A percentile compares a stretch with the other conserved stretches of the same genome.
These are phyloP conservation scores for Hamamelis virginiana DNA, from an alignment of 164 flowering plant species.

Conservation along the genomic window DNA sequence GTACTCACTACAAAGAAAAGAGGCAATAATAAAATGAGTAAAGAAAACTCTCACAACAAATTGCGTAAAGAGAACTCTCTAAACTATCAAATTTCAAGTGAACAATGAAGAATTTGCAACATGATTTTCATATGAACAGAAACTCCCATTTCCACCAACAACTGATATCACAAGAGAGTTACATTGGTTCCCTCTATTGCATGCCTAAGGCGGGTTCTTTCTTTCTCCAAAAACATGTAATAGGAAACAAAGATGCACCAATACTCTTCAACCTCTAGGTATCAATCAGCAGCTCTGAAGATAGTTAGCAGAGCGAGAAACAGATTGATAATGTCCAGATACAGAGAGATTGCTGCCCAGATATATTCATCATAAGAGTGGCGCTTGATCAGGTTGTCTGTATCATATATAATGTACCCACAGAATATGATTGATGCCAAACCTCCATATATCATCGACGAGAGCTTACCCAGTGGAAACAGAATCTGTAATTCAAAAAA, in stretches of 20 bases:
- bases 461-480: conserved; percentile 71
- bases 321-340: conserved; percentile 84
- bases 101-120: background rate
- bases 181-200: too few relatives aligned
- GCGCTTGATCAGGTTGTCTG: conserved; percentile 90
- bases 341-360: conserved; percentile 85
- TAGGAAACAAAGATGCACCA: background rate
- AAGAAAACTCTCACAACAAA: too few relatives aligned
- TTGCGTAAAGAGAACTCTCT: too few relatives aligned
- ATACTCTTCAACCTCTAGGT: background rate
- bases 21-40: too few relatives aligned
- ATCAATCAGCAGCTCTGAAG: conserved; percentile 69
- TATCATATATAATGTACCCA: conserved; percentile 86
- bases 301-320: conserved; percentile 63
- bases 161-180: too few relatives aligned
- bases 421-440: conserved; percentile 81
- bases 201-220: background rate
- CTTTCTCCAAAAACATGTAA: background rate
- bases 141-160: background rate
- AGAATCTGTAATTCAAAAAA: conserved; percentile 45
- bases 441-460: conserved; percentile 72
- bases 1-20: too few relatives aligned
- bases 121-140: background rate
- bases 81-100: too few relatives aligned
- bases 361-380: conserved; percentile 83